Evolutionary conservation across 208 protist species (phyloP).

Genomic region (Crithidia thermophila): DNA sequence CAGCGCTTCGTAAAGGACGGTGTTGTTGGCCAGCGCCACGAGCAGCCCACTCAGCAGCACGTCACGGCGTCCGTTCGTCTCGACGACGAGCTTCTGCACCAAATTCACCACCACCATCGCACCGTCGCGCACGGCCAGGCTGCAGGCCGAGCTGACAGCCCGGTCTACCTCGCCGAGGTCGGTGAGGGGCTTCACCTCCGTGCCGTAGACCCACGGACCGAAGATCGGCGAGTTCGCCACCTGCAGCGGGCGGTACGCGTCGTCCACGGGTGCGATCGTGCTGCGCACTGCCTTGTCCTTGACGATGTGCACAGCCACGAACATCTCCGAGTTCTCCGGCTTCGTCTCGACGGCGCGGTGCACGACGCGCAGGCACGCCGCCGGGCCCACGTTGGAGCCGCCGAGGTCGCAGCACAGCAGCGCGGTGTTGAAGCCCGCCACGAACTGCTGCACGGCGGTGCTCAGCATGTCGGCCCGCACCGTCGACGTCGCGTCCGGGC

Average conservation of each 20-base stretch:
- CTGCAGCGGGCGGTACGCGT: conserved; percentile 20
- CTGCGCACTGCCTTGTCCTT: conserved; percentile 37
- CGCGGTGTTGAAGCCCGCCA: conserved; percentile 44
- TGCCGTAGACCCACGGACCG: conserved; percentile 41
- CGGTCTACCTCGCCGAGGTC: conserved; percentile 23
- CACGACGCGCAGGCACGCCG: conserved; percentile 29
- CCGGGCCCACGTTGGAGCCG: conserved; percentile 33
- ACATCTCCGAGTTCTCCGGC: conserved; percentile 35
- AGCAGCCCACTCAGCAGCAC: conserved; percentile 54
- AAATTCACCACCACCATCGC: conserved; percentile 38
- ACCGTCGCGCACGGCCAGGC: conserved; percentile 29
- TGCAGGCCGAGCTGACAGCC: conserved; percentile 22
- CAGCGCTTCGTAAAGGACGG: conserved; percentile 14
- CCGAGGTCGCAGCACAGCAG: conserved; percentile 48
- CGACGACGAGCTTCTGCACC: conserved; percentile 34
- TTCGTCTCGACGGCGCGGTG: conserved; percentile 25
- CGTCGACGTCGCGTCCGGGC: conserved; percentile 12
- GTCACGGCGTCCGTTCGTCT: conserved; percentile 26
- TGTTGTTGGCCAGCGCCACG: conserved; percentile 34
- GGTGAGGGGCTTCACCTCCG: conserved; percentile 31
- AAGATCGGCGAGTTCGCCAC: conserved; percentile 62
- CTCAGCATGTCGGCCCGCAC: conserved; percentile 35
- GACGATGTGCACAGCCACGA: conserved; percentile 32
- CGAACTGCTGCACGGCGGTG: conserved; percentile 26
- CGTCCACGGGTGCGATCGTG: conserved; percentile 15